Evolutionary conservation across 2,329 filamentous ascomycete genomes (phyloP), one percentile per base, ranked within the genome.

Genomic region (Aspergillus brasiliensis): DNA sequence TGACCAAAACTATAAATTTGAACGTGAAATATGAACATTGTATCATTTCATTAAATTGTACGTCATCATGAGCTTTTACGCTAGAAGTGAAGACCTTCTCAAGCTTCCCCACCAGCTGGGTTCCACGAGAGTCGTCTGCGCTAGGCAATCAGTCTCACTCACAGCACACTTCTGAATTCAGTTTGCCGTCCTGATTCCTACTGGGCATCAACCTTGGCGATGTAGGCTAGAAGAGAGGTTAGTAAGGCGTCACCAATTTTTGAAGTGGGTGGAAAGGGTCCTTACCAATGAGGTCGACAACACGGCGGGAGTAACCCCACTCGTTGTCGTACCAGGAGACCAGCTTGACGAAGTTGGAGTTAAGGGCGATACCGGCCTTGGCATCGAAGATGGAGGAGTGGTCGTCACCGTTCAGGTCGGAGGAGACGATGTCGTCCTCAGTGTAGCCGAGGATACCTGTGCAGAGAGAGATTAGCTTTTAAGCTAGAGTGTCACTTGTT

Each of bases 241-340:
- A 78, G 74, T 13, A 40, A 46, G 5, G 40, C 13, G 5, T 10
- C 37, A 19, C 34, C 40, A 57, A 46, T 72, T 23, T 44, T 2
- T 21, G n/a, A 10, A 5, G 5, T 3, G 11, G 3, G n/a, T 5
- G 2, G 2, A 17, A 2, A 5, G 13, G 19, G 19, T 44, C 13
- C 76, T 75, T 75, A 80, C 77, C 64, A 66, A 80, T 77, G 73
- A 95, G 90, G 82, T 95, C 91, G 71, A 93, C 83, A 75, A 93
- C 91, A 88, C 91, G 95, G 84, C 93, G 93, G 81, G 91, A 96
- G 90, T 99, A 98, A 77, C 93, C 95, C 92, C 93, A 97, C 88
- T 98, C 94, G 87, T 98, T 98, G 87, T 97, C 92, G 84, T 97
- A 97, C 95, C 94, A 98, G 75, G 89, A 89, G 79, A 97, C 90